phyloP scores from a whole-genome alignment of 257 asterid species.

The Osmanthus fragrans region DNA sequence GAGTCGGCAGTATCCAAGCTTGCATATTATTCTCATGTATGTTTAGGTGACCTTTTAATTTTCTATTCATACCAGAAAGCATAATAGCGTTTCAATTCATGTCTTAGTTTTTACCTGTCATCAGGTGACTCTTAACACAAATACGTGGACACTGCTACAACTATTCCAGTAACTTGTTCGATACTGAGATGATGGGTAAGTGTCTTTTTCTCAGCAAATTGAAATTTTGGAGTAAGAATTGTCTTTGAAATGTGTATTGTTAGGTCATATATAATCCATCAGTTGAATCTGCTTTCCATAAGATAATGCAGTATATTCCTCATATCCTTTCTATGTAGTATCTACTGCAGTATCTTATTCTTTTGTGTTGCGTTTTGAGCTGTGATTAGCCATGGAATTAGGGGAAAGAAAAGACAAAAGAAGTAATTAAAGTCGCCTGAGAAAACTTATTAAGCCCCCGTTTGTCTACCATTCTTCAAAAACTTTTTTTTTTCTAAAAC shows the following conservation, averaged over 20 bases:
- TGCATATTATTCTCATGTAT: not conserved
- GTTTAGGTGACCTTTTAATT: not conserved
- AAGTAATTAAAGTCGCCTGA: not conserved
- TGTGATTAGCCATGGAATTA: not conserved
- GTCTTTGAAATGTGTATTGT: not conserved
- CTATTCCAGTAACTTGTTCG: not conserved
- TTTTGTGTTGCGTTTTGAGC: not conserved
- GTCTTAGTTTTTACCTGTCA: not conserved
- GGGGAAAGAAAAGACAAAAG: not conserved
- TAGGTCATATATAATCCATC: not conserved
- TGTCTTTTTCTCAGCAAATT: not conserved
- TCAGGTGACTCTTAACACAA: not conserved
- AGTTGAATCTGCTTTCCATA: not conserved
- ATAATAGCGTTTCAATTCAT: not conserved
- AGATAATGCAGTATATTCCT: not conserved
- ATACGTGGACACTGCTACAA: not conserved
- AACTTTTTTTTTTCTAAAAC: too few relatives aligned
- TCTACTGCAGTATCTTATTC: not conserved
- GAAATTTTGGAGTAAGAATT: not conserved
- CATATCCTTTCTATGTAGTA: not conserved
- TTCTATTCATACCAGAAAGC: not conserved
- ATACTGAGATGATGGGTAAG: not conserved
- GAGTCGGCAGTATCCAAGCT: not conserved
- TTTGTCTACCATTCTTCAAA: too few relatives aligned
- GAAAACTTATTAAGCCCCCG: not conserved